phyloP scores from a whole-genome alignment of 139 green algal genomes.

The Auxenochlorella pyrenoidosa region DNA sequence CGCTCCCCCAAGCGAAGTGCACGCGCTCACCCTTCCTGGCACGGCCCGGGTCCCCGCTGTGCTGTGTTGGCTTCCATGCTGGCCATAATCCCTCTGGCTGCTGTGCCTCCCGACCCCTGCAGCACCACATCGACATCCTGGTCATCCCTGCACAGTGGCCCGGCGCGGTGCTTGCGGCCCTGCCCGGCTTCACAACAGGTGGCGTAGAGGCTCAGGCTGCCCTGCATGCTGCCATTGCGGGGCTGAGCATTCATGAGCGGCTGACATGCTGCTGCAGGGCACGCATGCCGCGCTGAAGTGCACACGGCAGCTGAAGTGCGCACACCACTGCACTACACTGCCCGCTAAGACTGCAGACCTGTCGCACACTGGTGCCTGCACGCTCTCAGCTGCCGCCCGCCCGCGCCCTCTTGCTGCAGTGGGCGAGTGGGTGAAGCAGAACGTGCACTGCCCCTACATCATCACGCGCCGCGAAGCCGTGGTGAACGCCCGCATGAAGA shows the following conservation, averaged over 20 bases:
- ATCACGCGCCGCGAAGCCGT: constrained; percentile 38
- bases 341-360: too few species aligned
- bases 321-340: not conserved
- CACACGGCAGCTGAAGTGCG: too few species aligned
- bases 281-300: too few species aligned
- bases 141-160: not conserved
- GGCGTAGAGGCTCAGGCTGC: not conserved
- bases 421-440: constrained; percentile 42
- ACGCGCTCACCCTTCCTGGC: too few species aligned
- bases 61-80: too few species aligned
- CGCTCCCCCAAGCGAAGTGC: too few species aligned
- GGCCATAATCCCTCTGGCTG: not conserved
- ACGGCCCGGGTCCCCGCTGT: too few species aligned
- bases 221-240: too few species aligned
- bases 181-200: not conserved
- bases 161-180: not conserved
- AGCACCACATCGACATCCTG: constrained; percentile 7
- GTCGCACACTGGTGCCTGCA: not conserved
- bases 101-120: not conserved
- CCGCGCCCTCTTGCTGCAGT: constrained; percentile 1
- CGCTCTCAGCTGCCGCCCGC: not conserved
- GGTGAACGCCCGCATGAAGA: constrained; percentile 8
- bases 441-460: constrained; percentile 41
- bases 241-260: not conserved
- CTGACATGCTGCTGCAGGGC: not conserved